These are phyloP conservation scores for Centella asiatica DNA, from an alignment of 129 eudicot genomes.

Conservation along the genomic window DNA sequence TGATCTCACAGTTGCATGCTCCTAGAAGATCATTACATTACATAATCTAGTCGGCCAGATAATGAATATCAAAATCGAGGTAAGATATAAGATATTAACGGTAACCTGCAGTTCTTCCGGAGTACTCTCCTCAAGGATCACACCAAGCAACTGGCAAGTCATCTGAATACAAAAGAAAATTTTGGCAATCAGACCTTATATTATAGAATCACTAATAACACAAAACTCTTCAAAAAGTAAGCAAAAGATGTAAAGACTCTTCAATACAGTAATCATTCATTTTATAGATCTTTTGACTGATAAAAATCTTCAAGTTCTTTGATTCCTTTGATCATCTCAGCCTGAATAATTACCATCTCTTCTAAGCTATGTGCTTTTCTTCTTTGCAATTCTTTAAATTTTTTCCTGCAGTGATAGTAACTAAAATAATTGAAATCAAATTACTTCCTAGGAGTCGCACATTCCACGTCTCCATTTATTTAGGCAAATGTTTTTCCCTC, in stretches of 20 bases:
- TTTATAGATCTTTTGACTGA: neutral
- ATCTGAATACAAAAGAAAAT: conserved; percentile 18
- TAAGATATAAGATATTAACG: neutral
- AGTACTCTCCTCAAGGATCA: conserved; percentile 43
- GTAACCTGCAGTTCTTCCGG: conserved; percentile 60
- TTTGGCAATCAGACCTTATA: neutral
- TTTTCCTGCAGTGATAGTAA: too few relatives aligned
- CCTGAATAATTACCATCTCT: neutral
- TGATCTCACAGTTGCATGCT: conserved; percentile 43
- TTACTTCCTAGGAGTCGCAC: neutral
- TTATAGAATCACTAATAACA: neutral
- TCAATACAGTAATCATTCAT: neutral
- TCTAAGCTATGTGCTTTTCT: neutral
- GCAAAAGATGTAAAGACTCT: neutral
- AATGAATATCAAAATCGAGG: neutral
- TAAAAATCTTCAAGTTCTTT: neutral
- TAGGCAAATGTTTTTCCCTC: neutral
- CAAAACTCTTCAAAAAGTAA: neutral
- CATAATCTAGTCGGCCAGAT: neutral
- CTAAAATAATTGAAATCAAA: neutral
- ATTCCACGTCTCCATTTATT: neutral
- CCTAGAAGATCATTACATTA: conserved; percentile 17
- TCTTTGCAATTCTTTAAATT: too few relatives aligned
- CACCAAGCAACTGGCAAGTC: conserved; percentile 56
- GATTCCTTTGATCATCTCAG: neutral